Evolutionary conservation across 2,329 filamentous ascomycete species (phyloP).

Genomic region (Lachnellula willkommii): DNA sequence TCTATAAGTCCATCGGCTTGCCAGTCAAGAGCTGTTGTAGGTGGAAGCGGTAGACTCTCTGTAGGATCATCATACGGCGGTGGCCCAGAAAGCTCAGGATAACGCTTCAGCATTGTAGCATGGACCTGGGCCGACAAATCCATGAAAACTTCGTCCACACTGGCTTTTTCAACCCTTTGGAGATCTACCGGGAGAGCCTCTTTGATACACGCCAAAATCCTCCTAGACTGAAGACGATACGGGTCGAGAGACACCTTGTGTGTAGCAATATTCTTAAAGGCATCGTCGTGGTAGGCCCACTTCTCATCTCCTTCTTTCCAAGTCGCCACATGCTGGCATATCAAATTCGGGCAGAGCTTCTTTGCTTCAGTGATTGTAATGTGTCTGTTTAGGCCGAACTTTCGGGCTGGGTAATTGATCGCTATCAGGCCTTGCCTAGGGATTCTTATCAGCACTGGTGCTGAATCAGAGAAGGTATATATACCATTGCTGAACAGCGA

Average conservation of each 20-base stretch:
- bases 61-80: conserved; percentile 69
- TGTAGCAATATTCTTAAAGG: conserved; percentile 70
- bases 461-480: neutral
- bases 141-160: conserved; percentile 92
- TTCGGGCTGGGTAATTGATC: conserved; percentile 87
- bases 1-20: conserved; percentile 75
- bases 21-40: conserved; percentile 74
- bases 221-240: conserved; percentile 78
- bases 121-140: conserved; percentile 85
- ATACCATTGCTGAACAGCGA: conserved; percentile 91
- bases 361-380: conserved; percentile 75
- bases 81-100: conserved; percentile 63
- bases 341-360: conserved; percentile 77
- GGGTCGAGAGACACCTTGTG: conserved; percentile 95
- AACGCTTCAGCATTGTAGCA: conserved; percentile 65
- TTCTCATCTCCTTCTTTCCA: conserved; percentile 87
- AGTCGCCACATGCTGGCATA: conserved; percentile 88
- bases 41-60: conserved; percentile 67
- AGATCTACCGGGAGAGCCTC: conserved; percentile 59
- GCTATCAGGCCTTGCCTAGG: conserved; percentile 83
- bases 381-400: conserved; percentile 73
- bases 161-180: conserved; percentile 84
- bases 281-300: conserved; percentile 86
- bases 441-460: conserved; percentile 3
- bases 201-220: conserved; percentile 75